Percentiles rank a stretch among this genome's conserved stretches.
These are phyloP conservation scores for Saccharomycopsis fodiens DNA, from an alignment of 805 yeast genomes.

Conservation along the genomic window DNA sequence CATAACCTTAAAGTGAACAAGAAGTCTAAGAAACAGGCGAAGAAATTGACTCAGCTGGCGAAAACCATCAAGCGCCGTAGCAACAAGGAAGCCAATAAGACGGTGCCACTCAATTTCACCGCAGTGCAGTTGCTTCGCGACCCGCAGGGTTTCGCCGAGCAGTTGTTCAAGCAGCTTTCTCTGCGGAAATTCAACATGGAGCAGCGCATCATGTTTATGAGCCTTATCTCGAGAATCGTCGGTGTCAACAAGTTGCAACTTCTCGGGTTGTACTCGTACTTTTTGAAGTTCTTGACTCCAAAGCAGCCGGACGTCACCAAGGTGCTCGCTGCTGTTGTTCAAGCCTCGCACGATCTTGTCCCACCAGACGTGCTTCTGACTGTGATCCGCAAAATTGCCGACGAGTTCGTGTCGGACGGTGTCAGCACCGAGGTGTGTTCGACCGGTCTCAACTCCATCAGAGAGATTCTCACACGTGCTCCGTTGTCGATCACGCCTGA, in stretches of 20 bases:
- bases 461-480: constrained; percentile 89
- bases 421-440: constrained; percentile 97
- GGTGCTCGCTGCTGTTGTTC: constrained; percentile 95
- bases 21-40: constrained; percentile 71
- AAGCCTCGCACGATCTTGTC: constrained; percentile 91
- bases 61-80: constrained; percentile 59
- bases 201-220: constrained; percentile 83
- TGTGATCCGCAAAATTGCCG: constrained; percentile 86
- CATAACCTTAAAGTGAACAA: constrained; percentile 83
- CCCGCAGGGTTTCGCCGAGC: constrained; percentile 97
- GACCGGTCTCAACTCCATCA: constrained; percentile 91
- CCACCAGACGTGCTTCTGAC: constrained; percentile 88
- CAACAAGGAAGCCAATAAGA: constrained; percentile 26
- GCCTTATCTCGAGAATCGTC: constrained; percentile 76
- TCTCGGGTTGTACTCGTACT: constrained; percentile 81
- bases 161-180: constrained; percentile 61
- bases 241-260: constrained; percentile 94
- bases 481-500: constrained; percentile 90
- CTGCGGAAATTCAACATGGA: constrained; percentile 71
- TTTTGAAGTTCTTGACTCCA: constrained; percentile 86
- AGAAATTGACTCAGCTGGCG: constrained; percentile 69
- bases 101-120: constrained; percentile 72
- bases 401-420: constrained; percentile 97
- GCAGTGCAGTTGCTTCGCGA: constrained; percentile 92
- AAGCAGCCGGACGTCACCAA: constrained; percentile 92